phyloP scores from a whole-genome alignment of 2,329 filamentous ascomycete species.

The Exophiala calicioides region DNA sequence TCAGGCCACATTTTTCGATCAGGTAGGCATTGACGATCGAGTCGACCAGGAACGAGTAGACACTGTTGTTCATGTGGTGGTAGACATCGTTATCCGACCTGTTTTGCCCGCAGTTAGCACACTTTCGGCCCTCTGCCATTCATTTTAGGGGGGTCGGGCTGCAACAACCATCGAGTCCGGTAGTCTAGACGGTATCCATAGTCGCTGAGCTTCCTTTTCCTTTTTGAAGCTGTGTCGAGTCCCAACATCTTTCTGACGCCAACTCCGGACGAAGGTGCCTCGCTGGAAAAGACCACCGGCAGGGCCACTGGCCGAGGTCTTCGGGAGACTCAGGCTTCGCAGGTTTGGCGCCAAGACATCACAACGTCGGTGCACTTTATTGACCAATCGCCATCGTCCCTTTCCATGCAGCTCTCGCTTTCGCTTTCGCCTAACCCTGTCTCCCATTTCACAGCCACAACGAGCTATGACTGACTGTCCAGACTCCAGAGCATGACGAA shows the following conservation, averaged over 20 bases:
- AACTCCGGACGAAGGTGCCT: background rate
- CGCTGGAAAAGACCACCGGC: background rate
- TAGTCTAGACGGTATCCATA: constrained; percentile 29
- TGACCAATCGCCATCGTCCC: too few species aligned
- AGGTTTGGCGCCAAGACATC: too few species aligned
- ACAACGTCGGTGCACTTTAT: too few species aligned
- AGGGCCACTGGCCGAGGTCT: background rate
- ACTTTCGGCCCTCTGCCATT: too few species aligned
- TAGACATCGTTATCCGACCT: constrained; percentile 97
- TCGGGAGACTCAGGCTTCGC: too few species aligned
- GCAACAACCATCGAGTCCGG: constrained; percentile 30
- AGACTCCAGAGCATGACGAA: too few species aligned
- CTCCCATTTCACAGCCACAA: too few species aligned
- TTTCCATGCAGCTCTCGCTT: too few species aligned
- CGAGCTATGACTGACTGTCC: too few species aligned
- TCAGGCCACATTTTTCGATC: constrained; percentile 72
- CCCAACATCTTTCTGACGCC: constrained; percentile 12
- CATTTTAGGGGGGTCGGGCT: too few species aligned
- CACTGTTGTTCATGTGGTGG: constrained; percentile 85
- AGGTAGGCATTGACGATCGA: constrained; percentile 87
- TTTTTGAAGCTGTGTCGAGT: constrained; percentile 25
- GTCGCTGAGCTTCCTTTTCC: constrained; percentile 23
- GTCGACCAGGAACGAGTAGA: constrained; percentile 86
- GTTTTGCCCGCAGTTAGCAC: background rate
- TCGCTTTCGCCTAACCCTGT: too few species aligned